Evolutionary conservation across 345 rosid genomes (phyloP).

Genomic region (Salix viminalis): DNA sequence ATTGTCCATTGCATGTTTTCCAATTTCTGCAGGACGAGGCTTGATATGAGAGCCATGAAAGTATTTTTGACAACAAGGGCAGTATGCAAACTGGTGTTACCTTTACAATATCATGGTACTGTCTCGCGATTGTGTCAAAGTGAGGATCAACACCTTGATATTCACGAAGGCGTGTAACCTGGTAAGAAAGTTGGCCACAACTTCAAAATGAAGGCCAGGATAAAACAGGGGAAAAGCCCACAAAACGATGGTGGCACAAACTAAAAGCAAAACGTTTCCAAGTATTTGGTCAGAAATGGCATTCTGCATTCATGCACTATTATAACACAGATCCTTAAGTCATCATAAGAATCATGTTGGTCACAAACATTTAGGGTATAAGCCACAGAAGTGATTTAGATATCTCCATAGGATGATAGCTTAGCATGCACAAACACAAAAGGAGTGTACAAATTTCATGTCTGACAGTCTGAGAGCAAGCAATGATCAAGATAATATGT

Average conservation of each 20-base stretch:
- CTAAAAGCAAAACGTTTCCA: not conserved
- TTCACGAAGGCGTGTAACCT: conserved; percentile 95
- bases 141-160: conserved; percentile 98
- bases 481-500: not conserved
- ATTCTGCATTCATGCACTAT: not conserved
- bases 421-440: not conserved
- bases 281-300: not conserved
- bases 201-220: not conserved
- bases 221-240: too few relatives aligned
- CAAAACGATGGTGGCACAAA: not conserved
- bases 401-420: not conserved
- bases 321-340: not conserved
- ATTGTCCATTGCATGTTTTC: conserved; percentile 97
- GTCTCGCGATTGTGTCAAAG: conserved; percentile 84
- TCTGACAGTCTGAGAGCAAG: not conserved
- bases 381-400: not conserved
- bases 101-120: conserved; percentile 91
- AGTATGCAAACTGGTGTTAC: conserved; percentile 28
- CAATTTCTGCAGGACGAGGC: conserved; percentile 55
- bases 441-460: not conserved
- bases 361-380: not conserved
- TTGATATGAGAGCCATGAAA: conserved; percentile 12
- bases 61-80: not conserved
- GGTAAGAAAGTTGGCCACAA: conserved; percentile 10
- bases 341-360: not conserved